Evolutionary conservation across 768 basidiomycete species (phyloP).

Genomic region (Tremella fuciformis): DNA sequence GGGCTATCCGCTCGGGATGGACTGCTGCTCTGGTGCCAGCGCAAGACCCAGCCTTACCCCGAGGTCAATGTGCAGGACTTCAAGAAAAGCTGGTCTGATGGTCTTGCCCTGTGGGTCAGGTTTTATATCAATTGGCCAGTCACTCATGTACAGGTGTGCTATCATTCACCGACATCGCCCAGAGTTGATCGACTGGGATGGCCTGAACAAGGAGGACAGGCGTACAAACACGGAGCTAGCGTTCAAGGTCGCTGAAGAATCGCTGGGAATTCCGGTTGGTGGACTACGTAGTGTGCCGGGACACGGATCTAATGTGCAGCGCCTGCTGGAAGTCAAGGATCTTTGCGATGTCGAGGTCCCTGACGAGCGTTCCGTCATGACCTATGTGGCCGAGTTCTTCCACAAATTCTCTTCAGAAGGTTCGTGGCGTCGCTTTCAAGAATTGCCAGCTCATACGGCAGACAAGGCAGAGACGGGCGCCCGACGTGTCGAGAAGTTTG

Average conservation of each 20-base stretch:
- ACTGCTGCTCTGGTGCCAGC: conserved; percentile 93
- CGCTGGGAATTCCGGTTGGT: conserved; percentile 84
- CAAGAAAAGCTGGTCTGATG: conserved; percentile 87
- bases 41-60: conserved; percentile 81
- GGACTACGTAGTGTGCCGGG: neutral
- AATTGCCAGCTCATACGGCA: conserved; percentile 47
- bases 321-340: conserved; percentile 94
- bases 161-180: conserved; percentile 97
- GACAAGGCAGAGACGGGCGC: conserved; percentile 95
- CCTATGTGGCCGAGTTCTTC: conserved; percentile 95
- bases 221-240: conserved; percentile 82
- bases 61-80: conserved; percentile 95
- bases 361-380: conserved; percentile 97
- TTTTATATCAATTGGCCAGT: neutral
- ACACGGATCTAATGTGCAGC: conserved; percentile 56
- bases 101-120: conserved; percentile 85
- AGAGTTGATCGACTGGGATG: conserved; percentile 85
- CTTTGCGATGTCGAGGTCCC: conserved; percentile 80
- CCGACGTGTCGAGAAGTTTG: conserved; percentile 90
- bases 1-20: conserved; percentile 99
- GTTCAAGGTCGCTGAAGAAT: conserved; percentile 80
- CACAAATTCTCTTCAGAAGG: conserved; percentile 98
- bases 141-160: conserved; percentile 67
- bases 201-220: conserved; percentile 76
- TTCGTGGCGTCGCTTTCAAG: conserved; percentile 51